Percentiles rank a stretch among this genome's conserved stretches.
Conservation (phyloP, 768 basidiomycete genomes). For the Cystoderma amianthinum region DNA sequence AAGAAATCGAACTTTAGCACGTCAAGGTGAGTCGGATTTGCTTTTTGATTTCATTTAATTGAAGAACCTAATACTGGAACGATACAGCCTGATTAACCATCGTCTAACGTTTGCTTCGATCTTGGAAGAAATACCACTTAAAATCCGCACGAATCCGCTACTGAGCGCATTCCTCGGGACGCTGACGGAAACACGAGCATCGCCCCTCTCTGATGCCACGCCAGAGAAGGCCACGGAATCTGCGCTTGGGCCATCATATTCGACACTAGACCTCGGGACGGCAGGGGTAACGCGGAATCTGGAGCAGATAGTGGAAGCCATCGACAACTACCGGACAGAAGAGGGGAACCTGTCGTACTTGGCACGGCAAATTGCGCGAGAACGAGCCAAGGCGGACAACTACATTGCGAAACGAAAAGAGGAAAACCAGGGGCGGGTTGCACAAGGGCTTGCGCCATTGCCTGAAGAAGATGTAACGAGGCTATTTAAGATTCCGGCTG, state of each 20-base stretch:
- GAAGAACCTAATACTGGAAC: background rate
- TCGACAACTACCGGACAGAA: constrained; percentile 84
- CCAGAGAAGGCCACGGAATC: constrained; percentile 30
- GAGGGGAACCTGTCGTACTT: constrained; percentile 90
- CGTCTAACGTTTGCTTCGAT: constrained; percentile 81
- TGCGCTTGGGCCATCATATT: constrained; percentile 54
- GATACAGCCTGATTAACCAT: constrained; percentile 65
- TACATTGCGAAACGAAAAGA: constrained; percentile 83
- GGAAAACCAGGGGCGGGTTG: constrained; percentile 73
- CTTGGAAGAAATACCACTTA: constrained; percentile 80
- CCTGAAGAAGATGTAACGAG: constrained; percentile 84
- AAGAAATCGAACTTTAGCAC: constrained; percentile 82
- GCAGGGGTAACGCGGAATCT: constrained; percentile 67
- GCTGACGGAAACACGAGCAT: constrained; percentile 41
- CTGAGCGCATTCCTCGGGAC: constrained; percentile 72
- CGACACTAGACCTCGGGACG: constrained; percentile 64
- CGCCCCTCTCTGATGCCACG: constrained; percentile 26
- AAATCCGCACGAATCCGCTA: constrained; percentile 76
- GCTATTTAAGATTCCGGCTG: constrained; percentile 81
- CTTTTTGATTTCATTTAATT: constrained; percentile 4
- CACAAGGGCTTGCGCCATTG: constrained; percentile 78
- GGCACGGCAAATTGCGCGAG: constrained; percentile 81
- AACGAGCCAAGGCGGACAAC: constrained; percentile 71
- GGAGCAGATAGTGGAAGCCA: constrained; percentile 78
- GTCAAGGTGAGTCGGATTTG: constrained; percentile 50